A percentile compares a stretch with the other conserved stretches of the same genome.
Evolutionary conservation across 2,329 filamentous ascomycete genomes (phyloP).

Genomic region (Scytalidium sp.): DNA sequence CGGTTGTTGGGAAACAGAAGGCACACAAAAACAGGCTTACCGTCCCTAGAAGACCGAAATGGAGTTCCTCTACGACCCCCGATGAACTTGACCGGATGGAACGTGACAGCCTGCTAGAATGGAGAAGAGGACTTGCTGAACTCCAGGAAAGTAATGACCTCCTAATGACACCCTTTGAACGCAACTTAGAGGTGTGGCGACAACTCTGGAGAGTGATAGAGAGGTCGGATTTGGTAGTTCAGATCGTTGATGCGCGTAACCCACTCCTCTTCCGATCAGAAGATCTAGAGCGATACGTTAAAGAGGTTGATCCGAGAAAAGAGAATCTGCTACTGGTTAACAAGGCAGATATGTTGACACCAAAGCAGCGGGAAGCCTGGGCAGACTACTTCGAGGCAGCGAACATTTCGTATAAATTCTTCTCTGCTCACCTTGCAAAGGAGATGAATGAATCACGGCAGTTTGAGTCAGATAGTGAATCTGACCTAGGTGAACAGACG

Average conservation of each 20-base stretch:
- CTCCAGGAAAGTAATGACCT: conserved; percentile 91
- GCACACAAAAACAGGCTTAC: conserved; percentile 77
- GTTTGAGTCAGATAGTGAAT: conserved; percentile 45
- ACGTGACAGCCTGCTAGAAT: conserved; percentile 77
- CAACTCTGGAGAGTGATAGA: conserved; percentile 98
- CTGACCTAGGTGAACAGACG: neutral
- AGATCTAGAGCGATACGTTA: conserved; percentile 90
- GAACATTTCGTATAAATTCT: conserved; percentile 89
- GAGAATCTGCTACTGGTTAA: conserved; percentile 92
- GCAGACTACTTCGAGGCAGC: conserved; percentile 79
- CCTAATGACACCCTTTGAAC: conserved; percentile 96
- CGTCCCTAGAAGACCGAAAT: conserved; percentile 83
- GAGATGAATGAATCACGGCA: conserved; percentile 76
- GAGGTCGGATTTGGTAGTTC: conserved; percentile 89
- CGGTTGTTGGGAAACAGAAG: conserved; percentile 75
- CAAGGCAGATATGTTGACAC: conserved; percentile 98
- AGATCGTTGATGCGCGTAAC: conserved; percentile 97
- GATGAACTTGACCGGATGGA: conserved; percentile 77
- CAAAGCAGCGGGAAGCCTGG: conserved; percentile 78
- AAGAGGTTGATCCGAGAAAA: conserved; percentile 85
- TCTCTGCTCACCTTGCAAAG: conserved; percentile 89
- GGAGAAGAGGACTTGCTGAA: conserved; percentile 87
- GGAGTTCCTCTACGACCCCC: conserved; percentile 83
- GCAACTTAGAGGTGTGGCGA: conserved; percentile 96
- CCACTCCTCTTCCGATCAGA: conserved; percentile 91